These are phyloP conservation scores for Ceratorhiza oryzae-sativae DNA, from an alignment of 1,284 basidiomycete genomes.

Conservation along the genomic window DNA sequence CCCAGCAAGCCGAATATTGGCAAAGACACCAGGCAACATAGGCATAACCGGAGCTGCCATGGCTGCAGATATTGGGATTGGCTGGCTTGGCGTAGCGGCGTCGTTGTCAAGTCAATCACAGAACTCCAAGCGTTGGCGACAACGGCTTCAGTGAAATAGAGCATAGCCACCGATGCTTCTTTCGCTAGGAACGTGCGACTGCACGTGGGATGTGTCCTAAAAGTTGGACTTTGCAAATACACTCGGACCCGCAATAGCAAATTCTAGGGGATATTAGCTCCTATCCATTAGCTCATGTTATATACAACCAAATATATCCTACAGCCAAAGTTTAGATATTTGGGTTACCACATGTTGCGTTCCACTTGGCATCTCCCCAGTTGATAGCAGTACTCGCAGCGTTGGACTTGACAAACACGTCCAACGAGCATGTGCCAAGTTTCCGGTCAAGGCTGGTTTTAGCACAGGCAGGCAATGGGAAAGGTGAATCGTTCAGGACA, in stretches of 20 bases:
- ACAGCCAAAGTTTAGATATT: conserved; percentile 38
- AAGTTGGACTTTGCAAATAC: neutral
- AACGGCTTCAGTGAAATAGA: neutral
- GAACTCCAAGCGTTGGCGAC: neutral
- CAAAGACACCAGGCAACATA: neutral
- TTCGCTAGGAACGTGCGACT: neutral
- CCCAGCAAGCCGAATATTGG: neutral
- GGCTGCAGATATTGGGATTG: neutral
- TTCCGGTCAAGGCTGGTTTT: conserved; percentile 47
- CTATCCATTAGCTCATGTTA: neutral
- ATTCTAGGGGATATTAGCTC: neutral
- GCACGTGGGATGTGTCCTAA: conserved; percentile 6
- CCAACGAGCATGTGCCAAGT: conserved; percentile 55
- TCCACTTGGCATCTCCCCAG: conserved; percentile 54
- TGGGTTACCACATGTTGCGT: conserved; percentile 51
- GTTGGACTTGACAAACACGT: conserved; percentile 52
- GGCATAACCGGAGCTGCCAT: too few species aligned
- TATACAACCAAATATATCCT: neutral
- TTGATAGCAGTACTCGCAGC: conserved; percentile 46
- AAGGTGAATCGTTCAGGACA: conserved; percentile 55
- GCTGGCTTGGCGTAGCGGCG: neutral
- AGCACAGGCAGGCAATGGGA: conserved; percentile 52
- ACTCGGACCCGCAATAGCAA: neutral
- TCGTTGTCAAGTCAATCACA: neutral
- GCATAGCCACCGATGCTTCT: neutral